Evolutionary conservation across 2,329 filamentous ascomycete species (phyloP), one percentile per base, ranked within the genome.

Genomic region (Aphanoascus verrucosus): DNA sequence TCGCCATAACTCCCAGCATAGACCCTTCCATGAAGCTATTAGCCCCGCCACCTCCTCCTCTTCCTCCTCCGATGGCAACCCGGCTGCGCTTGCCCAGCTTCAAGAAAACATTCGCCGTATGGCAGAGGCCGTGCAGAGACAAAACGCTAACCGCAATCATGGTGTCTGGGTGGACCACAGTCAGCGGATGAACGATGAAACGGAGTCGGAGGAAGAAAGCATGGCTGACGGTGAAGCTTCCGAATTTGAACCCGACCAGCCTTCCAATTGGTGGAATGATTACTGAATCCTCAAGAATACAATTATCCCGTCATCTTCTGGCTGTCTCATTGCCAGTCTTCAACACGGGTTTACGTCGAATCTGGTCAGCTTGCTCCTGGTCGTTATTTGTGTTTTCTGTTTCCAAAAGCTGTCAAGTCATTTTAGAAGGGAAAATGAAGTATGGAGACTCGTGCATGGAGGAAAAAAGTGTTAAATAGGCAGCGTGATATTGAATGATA

Each of bases 101-200:
- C 15, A 28, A 19, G 4, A 15, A 14, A 11, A 28, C n/a, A 17
- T 38, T 4, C 9, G 17, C 37, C 14, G 17, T 9, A n/a, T 17
- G 14, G 14, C 17, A 5, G 37, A 23, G 31, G 7, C 23, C 3
- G 46, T 20, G 15, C 12, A n/a, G n/a, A n/a, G n/a, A n/a, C n/a
- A 3, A n/a, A 49, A 49, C 38, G 34, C 32, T 12, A 17, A 38
- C 17, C n/a, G 11, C 37, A 31, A 28, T 15, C 43, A 46, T 12
- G 46, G 46, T 6, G 46, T 49, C 11, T 49, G 46, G 34, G 5
- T 49, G n/a, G 46, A 49, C 15, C 46, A 49, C 23, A 37, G 32
- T 15, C 9, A 38, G n/a, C 32, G 34, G 11, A 19, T 49, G 5
- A 2, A 38, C 5, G 46, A 40, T 31, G 12, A 15, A 14, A 11